These are phyloP conservation scores for Centrapalus pauciflorus DNA, from an alignment of 129 eudicot species.

Conservation along the genomic window DNA sequence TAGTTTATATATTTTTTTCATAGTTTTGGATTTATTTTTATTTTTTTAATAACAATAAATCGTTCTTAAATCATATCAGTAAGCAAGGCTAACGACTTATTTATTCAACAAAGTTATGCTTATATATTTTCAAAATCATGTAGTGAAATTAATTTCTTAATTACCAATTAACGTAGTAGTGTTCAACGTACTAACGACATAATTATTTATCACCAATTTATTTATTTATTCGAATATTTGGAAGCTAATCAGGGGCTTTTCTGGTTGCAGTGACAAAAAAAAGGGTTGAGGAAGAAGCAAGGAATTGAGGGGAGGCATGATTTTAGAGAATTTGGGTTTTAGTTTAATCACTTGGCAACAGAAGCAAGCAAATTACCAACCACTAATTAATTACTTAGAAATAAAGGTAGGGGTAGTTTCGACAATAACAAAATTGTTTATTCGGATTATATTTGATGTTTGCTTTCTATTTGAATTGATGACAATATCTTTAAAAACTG, in stretches of 20 bases:
- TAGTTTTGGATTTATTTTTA: neutral
- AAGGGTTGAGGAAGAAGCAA: conserved; percentile 5
- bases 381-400: conserved; percentile 14
- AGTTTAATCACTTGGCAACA: conserved; percentile 15
- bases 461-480: neutral
- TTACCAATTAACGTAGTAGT: no score
- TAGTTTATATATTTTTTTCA: no score
- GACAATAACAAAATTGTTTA: conserved; percentile 19
- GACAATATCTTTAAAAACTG: neutral
- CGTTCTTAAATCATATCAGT: no score
- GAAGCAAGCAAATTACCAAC: neutral
- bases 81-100: no score
- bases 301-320: conserved; percentile 5
- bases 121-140: no score
- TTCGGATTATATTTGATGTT: neutral
- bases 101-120: no score
- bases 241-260: neutral
- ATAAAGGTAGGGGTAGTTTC: conserved; percentile 19
- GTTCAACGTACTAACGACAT: no score
- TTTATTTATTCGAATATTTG: neutral
- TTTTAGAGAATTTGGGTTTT: conserved; percentile 8
- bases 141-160: no score
- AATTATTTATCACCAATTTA: no score
- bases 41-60: neutral
- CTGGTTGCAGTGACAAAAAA: conserved; percentile 21